A percentile compares a stretch with the other conserved stretches of the same genome.
Evolutionary conservation across 1,139 yeast genomes (phyloP).

Genomic region (Protomyces inundatus): DNA sequence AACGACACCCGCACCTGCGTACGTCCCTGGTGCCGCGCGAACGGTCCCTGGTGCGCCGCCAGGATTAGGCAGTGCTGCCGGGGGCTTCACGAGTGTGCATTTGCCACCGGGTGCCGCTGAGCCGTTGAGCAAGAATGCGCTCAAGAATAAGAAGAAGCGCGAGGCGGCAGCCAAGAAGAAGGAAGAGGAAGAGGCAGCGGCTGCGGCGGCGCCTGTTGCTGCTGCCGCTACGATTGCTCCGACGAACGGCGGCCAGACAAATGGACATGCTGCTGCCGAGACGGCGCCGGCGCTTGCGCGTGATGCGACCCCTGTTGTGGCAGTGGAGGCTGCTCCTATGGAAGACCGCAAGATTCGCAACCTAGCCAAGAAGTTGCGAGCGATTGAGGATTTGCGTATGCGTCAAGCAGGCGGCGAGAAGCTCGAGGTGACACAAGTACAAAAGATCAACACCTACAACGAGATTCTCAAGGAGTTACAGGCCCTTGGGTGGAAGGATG

Average conservation of each 20-base stretch:
- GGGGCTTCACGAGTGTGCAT: slow-evolving; percentile 39
- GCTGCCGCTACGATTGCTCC: slow-evolving; percentile 24
- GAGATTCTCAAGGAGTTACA: slow-evolving; percentile 31
- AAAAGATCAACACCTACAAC: slow-evolving; percentile 79
- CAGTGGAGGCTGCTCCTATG: slow-evolving; percentile 32
- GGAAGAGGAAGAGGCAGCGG: slow-evolving; percentile 35
- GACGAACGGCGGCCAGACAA: slow-evolving; percentile 25
- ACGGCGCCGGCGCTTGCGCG: background rate
- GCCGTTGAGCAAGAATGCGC: slow-evolving; percentile 54
- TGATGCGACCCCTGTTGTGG: slow-evolving; percentile 28
- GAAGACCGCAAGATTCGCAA: slow-evolving; percentile 83
- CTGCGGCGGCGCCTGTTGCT: slow-evolving; percentile 26
- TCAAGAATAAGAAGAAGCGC: slow-evolving; percentile 73
- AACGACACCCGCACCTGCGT: slow-evolving; percentile 3
- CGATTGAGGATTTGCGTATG: slow-evolving; percentile 81
- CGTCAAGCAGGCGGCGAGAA: slow-evolving; percentile 79
- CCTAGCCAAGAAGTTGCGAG: slow-evolving; percentile 83
- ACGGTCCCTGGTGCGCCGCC: slow-evolving; percentile 30
- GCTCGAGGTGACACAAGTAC: slow-evolving; percentile 85
- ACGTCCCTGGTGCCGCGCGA: slow-evolving; percentile 43
- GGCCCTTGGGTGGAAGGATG: slow-evolving; percentile 32
- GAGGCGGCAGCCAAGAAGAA: slow-evolving; percentile 52
- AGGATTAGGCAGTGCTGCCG: slow-evolving; percentile 29
- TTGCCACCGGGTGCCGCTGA: slow-evolving; percentile 33
- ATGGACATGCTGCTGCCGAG: background rate